Conservation (phyloP, 306 rosid genomes). For the Arachis hypogaea region DNA sequence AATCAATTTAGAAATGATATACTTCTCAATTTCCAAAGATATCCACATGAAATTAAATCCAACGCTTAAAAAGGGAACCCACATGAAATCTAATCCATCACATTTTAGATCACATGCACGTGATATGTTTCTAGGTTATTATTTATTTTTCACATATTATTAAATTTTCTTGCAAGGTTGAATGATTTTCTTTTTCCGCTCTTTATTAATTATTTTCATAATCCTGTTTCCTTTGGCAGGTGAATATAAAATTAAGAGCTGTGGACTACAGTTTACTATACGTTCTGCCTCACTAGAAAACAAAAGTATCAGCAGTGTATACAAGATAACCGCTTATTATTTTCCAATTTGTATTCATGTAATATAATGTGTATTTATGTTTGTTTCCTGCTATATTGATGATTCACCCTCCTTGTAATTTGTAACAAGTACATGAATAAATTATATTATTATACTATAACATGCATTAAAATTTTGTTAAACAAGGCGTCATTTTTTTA, state of each 20-base stretch:
- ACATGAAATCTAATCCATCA: constrained; percentile 64
- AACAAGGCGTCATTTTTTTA: no score
- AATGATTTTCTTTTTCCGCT: neutral
- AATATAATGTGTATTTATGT: constrained; percentile 2
- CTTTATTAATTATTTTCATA: neutral
- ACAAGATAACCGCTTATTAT: neutral
- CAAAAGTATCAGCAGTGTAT: constrained; percentile 14
- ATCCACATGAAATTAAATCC: constrained; percentile 41
- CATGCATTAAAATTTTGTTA: neutral
- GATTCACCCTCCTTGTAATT: constrained; percentile 17
- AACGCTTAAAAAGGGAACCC: constrained; percentile 36
- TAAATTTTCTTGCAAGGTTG: constrained; percentile 18
- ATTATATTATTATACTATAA: neutral
- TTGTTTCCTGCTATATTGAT: neutral
- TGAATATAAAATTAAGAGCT: constrained; percentile 50
- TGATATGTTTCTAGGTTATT: constrained; percentile 50
- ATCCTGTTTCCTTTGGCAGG: constrained; percentile 41
- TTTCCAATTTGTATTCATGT: constrained; percentile 31
- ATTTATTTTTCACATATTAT: constrained; percentile 27
- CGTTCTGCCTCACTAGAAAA: constrained; percentile 14
- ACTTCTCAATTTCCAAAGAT: constrained; percentile 27
- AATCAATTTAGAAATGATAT: constrained; percentile 13
- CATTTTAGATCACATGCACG: constrained; percentile 56
- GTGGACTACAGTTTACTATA: neutral
- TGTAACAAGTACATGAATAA: constrained; percentile 29